Base-by-base conservation (phyloP, 345 rosid species). In the Stellera chamaejasme region DNA sequence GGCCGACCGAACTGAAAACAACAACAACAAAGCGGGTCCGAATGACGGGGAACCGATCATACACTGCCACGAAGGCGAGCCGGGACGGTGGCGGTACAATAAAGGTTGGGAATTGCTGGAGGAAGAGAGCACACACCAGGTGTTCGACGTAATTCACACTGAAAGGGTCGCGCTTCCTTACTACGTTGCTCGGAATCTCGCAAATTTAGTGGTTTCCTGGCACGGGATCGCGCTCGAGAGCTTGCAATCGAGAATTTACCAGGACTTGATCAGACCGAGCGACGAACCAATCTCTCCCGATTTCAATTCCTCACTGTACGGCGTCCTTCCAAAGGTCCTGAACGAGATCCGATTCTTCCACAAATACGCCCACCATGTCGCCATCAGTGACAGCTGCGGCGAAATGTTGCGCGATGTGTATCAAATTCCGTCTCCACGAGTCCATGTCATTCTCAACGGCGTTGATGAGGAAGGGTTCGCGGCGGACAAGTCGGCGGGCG, bases 211-310 rank as follows among this genome's bases (percentile, higher is more conserved):
- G 0, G 99, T 84, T 52, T 69, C 99, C 5, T 93, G 97, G 97
- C 97, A 93, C 16, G 97, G 99, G 13, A 93, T 93, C 27, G 99
- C 97, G 1, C 69, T 89, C 0, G 97, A 93, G 79, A 81, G 91
- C 67, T 66, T 93, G 48, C 84, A 84, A 8, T 93, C 99, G 23
- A 79, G 58, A 28, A 77, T 93, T 36, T 87, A 74, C 72, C 96
- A 86, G 59, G 99, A 89, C 58, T 64, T 93, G 52, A 76, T 83
- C 3, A 79, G 95, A 5, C 77, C 79, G 50, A 80, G 84, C 3
- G 63, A 45, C 0, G 94, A 86, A 59, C 82, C 90, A 6, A 70
- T 88, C 41, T 60, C 88, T 3, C 79, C 82, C 13, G 70, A 64
- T 15, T 71, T 81, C 60, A 83, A 78, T 54, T 54, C 25, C 39